Conservation (phyloP, 805 yeast species). For the Pichia occidentalis region DNA sequence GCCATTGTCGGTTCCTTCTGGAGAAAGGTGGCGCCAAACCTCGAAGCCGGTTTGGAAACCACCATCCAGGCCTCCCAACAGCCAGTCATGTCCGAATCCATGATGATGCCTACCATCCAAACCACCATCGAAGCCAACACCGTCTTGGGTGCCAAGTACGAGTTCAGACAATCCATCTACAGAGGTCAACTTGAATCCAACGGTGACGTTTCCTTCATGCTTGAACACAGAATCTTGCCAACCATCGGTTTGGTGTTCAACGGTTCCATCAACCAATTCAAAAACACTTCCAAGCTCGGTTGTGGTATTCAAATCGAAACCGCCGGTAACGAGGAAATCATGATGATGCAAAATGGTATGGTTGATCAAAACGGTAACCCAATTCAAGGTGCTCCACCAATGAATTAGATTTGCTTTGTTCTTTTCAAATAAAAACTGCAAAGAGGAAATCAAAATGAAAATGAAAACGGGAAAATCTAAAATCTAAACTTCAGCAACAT, state of each 20-base stretch:
- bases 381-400: constrained; percentile 65
- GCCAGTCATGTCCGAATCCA: constrained; percentile 56
- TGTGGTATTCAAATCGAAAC: constrained; percentile 94
- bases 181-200: constrained; percentile 89
- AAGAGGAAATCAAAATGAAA: too few species aligned
- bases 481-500: too few species aligned
- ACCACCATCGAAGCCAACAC: constrained; percentile 87
- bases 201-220: constrained; percentile 85
- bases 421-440: too few species aligned
- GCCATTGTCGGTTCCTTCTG: constrained; percentile 83
- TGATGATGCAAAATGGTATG: constrained; percentile 86
- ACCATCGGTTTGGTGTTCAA: constrained; percentile 78
- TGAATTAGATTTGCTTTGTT: constrained; percentile 3
- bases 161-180: constrained; percentile 92
- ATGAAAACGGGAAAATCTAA: not conserved
- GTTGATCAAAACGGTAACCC: constrained; percentile 82
- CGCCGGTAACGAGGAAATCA: constrained; percentile 87
- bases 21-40: constrained; percentile 87
- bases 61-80: constrained; percentile 75
- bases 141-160: constrained; percentile 94
- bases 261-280: constrained; percentile 88
- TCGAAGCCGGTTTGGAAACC: constrained; percentile 92
- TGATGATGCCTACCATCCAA: constrained; percentile 73
- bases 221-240: constrained; percentile 92
- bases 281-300: constrained; percentile 75